Conservation (phyloP, 75 land plant species). For the Cunninghamia lanceolata region DNA sequence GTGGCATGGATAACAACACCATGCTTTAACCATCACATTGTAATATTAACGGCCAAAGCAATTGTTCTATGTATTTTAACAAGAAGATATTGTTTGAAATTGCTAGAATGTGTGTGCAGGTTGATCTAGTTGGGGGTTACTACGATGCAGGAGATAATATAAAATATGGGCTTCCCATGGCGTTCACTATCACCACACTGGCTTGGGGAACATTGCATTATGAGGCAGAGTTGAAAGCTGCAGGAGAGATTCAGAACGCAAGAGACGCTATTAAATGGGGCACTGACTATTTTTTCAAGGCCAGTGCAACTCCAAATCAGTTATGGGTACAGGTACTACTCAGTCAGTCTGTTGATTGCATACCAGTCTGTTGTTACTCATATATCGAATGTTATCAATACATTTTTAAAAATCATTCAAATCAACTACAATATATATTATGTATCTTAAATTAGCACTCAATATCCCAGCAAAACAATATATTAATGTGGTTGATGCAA, state of each 20-base stretch:
- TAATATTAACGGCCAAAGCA: no score
- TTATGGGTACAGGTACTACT: constrained; percentile 73
- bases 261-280: constrained; percentile 77
- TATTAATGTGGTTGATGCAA: background rate
- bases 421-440: background rate
- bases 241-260: constrained; percentile 59
- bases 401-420: background rate
- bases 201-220: constrained; percentile 66
- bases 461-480: background rate
- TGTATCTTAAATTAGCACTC: background rate
- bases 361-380: background rate
- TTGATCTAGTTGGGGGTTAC: constrained; percentile 78
- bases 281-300: constrained; percentile 83
- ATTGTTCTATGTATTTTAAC: no score
- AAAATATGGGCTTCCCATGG: constrained; percentile 95
- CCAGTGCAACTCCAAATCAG: constrained; percentile 29
- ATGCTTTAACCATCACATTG: no score
- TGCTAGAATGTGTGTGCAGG: constrained; percentile 27
- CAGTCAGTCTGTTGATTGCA: no score
- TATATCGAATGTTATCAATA: background rate
- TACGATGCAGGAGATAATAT: constrained; percentile 98
- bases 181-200: constrained; percentile 85
- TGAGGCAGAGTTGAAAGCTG: constrained; percentile 28
- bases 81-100: background rate
- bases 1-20: no score